Conservation (phyloP, 176 grass and related monocot genomes). For the Bromus sterilis region DNA sequence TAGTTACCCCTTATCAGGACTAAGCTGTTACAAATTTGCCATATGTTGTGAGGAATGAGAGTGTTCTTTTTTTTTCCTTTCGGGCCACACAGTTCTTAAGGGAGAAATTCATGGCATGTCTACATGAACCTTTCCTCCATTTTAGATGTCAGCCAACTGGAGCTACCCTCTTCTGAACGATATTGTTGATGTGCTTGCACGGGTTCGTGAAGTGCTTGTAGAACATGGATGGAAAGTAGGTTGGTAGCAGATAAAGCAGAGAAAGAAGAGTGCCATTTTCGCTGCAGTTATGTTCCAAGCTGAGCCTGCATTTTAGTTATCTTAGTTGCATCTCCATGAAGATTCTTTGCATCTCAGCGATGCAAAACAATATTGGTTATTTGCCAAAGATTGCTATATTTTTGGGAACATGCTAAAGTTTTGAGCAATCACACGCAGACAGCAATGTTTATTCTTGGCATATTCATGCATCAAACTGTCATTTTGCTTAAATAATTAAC, state of each 20-base stretch:
- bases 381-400: background rate
- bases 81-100: background rate
- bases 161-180: conserved; percentile 89
- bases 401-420: background rate
- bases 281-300: background rate
- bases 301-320: background rate
- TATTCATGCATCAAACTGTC: too few species aligned
- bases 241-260: background rate
- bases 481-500: too few species aligned
- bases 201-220: conserved; percentile 48
- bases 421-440: background rate
- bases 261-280: background rate
- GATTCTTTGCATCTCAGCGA: background rate
- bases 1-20: background rate
- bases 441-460: background rate
- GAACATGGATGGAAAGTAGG: conserved; percentile 64
- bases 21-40: background rate
- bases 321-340: background rate
- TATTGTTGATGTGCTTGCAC: conserved; percentile 39
- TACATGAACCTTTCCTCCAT: background rate
- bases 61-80: background rate
- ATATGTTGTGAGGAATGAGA: background rate
- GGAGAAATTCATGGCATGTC: background rate
- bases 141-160: conserved; percentile 77
- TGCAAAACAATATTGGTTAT: too few species aligned